Evolutionary conservation across 306 rosid species (phyloP), one percentile per base, ranked within the genome.

Genomic region (Herpetospermum pedunculosum): DNA sequence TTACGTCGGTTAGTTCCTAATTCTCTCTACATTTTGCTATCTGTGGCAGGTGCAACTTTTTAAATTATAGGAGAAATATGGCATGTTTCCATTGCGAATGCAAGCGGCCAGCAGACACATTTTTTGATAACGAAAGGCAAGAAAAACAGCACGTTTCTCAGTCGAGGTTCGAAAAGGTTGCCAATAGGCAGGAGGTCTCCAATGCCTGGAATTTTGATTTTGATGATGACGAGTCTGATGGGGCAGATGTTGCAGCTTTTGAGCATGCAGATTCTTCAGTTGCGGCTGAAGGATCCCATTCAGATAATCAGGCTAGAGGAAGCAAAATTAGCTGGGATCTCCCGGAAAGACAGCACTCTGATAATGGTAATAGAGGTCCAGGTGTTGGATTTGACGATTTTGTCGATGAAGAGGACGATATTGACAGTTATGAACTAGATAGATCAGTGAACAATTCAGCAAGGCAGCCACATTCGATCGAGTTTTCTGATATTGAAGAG

Each of bases 151-250:
- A 43, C 32, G 81, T 67, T 58, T 85, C 87, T 70, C 82, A 79
- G 74, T 76, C 86, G 64, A 88, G 78, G 79, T 62, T 82, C 23
- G 87, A 85, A 77, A 87, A 83, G 85, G 76, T 38, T 46, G 82
- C 85, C 32, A 78, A 55, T 76, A 79, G 83, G 52, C 82, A 79
- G 72, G 95, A 88, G 85, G 87, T 83, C 80, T 84, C 91, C 70
- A 88, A 91, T 88, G 96, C 98, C 64, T 94, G 98, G 98, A 91
- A 94, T 84, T 94, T 94, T 75, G 88, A 94, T 83, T 94, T 94
- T 76, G 98, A 94, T 78, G 98, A 94, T 74, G 83, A 91, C 64
- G 98, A 94, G 81, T 94, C 98, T 48, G 98, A 89, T 72, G 98
- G 98, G 62, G 97, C 96, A 28, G 98, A 91, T 81, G 98, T 94